Percentiles rank a stretch among this genome's conserved stretches.
Conservation (phyloP, 2,329 filamentous ascomycete genomes). For the Paracoccidioides lutzii region DNA sequence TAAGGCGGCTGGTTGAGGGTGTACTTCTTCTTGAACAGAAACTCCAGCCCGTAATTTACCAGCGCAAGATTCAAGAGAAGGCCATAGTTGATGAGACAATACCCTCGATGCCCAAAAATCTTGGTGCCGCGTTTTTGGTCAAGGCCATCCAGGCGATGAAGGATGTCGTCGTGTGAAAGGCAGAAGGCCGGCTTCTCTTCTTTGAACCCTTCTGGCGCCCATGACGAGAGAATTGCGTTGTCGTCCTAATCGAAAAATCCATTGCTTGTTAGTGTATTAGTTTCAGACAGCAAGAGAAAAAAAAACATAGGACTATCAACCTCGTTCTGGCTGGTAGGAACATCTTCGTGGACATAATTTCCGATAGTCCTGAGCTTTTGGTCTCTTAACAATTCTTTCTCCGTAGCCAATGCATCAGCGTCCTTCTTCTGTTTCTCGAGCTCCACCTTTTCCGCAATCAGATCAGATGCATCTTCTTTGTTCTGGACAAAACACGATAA, state of each 20-base stretch:
- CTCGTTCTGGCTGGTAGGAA: slow-evolving; percentile 73
- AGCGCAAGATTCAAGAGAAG: slow-evolving; percentile 86
- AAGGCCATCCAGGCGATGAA: slow-evolving; percentile 76
- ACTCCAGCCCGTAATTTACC: slow-evolving; percentile 89
- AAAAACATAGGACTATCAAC: slow-evolving; percentile 25
- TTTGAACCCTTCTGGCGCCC: slow-evolving; percentile 62
- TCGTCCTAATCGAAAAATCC: slow-evolving; percentile 44
- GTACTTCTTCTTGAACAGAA: slow-evolving; percentile 69
- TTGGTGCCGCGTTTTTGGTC: slow-evolving; percentile 88
- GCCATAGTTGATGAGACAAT: slow-evolving; percentile 82
- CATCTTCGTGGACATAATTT: slow-evolving; percentile 81
- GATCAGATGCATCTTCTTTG: slow-evolving; percentile 73
- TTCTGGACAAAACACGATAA: slow-evolving; percentile 34
- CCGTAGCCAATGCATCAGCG: slow-evolving; percentile 57
- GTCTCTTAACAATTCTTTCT: slow-evolving; percentile 63
- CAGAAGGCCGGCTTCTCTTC: slow-evolving; percentile 58
- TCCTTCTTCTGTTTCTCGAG: slow-evolving; percentile 73
- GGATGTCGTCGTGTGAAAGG: slow-evolving; percentile 90
- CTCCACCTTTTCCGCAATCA: slow-evolving; percentile 64
- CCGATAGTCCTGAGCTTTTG: slow-evolving; percentile 73
- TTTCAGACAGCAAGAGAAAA: not conserved
- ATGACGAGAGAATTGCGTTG: slow-evolving; percentile 64
- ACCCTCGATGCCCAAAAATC: slow-evolving; percentile 85
- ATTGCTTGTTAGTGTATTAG: not conserved
- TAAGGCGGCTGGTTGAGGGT: slow-evolving; percentile 74